A percentile compares a stretch with the other conserved stretches of the same genome.
Conservation (phyloP, 805 yeast species). For the Candida caryicola region DNA sequence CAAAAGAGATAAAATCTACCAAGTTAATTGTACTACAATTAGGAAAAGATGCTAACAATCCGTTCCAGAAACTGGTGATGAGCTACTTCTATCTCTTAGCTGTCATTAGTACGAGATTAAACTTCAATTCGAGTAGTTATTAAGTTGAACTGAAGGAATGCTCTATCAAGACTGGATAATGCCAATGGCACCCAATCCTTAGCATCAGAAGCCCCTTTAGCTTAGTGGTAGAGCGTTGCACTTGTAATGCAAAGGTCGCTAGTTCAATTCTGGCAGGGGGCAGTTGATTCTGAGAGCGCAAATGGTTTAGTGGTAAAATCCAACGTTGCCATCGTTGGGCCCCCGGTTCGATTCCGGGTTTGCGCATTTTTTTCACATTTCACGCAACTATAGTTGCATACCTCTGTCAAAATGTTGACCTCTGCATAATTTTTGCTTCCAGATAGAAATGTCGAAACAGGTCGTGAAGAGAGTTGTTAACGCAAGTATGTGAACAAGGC, state of each 20-base stretch:
- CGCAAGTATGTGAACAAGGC: constrained; percentile 36
- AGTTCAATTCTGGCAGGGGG: constrained; percentile 38
- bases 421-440: neutral
- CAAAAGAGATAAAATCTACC: no score
- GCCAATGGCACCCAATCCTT: no score
- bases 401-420: no score
- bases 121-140: no score
- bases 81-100: no score
- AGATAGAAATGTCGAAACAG: constrained; percentile 34
- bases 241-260: constrained; percentile 81
- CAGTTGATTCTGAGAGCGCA: constrained; percentile 11
- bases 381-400: no score
- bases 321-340: constrained; percentile 7
- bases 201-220: constrained; percentile 71
- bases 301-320: constrained; percentile 6
- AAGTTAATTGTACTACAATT: no score
- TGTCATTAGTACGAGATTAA: no score
- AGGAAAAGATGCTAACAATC: no score
- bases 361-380: constrained; percentile 5
- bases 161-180: no score
- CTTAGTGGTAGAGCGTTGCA: constrained; percentile 99
- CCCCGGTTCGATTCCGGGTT: constrained; percentile 7
- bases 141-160: no score
- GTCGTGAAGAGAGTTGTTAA: constrained; percentile 41
- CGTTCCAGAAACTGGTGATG: no score